phyloP scores from a whole-genome alignment of 73 alveolate species.

The Stentor roeselii region DNA sequence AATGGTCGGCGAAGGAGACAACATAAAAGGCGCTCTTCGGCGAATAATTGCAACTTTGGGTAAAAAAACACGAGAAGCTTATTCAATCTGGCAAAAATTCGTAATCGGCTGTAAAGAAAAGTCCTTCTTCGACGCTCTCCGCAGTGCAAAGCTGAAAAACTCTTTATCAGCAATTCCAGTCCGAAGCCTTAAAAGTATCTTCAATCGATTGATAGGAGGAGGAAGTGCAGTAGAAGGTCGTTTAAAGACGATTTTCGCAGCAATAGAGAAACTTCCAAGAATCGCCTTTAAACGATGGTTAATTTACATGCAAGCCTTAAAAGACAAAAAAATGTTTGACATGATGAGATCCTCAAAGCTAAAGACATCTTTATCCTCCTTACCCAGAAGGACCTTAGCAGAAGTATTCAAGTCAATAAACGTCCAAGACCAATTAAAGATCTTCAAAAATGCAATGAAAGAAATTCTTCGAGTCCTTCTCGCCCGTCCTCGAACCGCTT shows the following conservation, averaged over 20 bases:
- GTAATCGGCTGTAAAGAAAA: not conserved
- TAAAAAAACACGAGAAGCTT: not conserved
- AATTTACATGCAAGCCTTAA: not conserved
- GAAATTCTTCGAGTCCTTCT: too few species aligned
- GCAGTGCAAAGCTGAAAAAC: not conserved
- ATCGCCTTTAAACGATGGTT: not conserved
- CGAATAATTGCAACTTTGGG: not conserved
- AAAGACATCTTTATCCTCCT: not conserved
- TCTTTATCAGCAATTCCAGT: not conserved
- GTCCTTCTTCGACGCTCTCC: not conserved
- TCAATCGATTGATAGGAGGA: not conserved
- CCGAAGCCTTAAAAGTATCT: not conserved
- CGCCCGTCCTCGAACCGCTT: not conserved
- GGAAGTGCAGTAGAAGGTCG: not conserved
- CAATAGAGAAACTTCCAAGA: not conserved
- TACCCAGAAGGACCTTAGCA: not conserved
- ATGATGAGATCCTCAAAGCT: not conserved
- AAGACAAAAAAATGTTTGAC: not conserved
- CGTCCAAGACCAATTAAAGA: not conserved
- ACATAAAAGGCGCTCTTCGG: not conserved
- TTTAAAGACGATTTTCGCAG: conserved; percentile 6
- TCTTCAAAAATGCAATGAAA: not conserved
- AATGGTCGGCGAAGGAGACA: conserved; percentile 14
- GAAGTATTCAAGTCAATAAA: not conserved
- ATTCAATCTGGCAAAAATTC: not conserved